Evolutionary conservation across 768 basidiomycete species (phyloP), one percentile per base, ranked within the genome.

Genomic region (Agaricus blazei): DNA sequence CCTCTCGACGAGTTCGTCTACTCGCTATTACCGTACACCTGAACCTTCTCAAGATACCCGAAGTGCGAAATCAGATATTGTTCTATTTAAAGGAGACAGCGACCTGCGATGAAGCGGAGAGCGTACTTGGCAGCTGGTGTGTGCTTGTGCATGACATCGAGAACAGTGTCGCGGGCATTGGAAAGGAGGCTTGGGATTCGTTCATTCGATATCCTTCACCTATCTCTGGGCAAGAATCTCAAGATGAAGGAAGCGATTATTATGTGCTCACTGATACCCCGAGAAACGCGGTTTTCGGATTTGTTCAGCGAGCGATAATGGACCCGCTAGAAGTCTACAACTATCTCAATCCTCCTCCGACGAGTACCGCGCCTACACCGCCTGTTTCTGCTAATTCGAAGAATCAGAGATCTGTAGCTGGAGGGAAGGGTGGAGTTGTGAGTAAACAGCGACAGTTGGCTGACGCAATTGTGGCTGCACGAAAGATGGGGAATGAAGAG

Each of bases 81-180:
- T 70, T 72, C 45, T 79, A 82, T 60, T 64, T 84, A 14, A 70
- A 68, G 26, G 79, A 85, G 40, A 67, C 72, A 2, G 78, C 76
- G 0, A 71, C 78, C 8, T 58, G 71, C 34, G 72, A 76, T 40
- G 79, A 86, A 54, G 60, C 80, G 11, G 80, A 88, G 56, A 73
- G 71, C 46, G 68, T 90, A 36, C 65, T 89, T 1, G 90, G 89
- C 2, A 78, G 84, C 8, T 93, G 92, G 90, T 81, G 74, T 59
- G 75, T 91, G 60, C 75, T 83, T 11, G 76, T 82, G 14, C 79
- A 87, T 64, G 93, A 95, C 59, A 65, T 83, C 29, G 93, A 93
- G 62, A 77, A 84, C 24, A 70, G 72, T 1, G 85, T 92, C 7
- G 70, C 82, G 1, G 59, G 64, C 1, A 63, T 69, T 15, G 84